Conservation (phyloP, 2,329 filamentous ascomycete species). For the Xylariales sp. region DNA sequence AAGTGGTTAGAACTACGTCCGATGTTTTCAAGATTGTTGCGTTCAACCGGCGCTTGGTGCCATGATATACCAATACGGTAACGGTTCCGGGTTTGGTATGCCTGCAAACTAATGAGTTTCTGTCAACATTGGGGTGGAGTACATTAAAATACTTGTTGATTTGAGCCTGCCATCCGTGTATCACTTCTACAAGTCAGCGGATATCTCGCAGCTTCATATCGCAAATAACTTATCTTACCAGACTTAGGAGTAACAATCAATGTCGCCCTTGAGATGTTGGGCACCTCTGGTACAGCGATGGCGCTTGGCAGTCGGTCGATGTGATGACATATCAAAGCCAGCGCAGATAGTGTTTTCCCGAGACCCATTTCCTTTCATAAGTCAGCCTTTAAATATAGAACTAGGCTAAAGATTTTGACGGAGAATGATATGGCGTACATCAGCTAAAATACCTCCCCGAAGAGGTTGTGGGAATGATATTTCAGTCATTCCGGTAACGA, state of each 20-base stretch:
- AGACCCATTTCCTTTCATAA: slow-evolving; percentile 3
- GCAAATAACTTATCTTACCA: neutral
- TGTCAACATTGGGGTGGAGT: neutral
- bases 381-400: too few relatives aligned
- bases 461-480: neutral
- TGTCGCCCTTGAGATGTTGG: neutral
- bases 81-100: neutral
- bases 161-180: slow-evolving; percentile 21
- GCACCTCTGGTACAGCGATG: neutral
- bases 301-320: neutral
- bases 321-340: slow-evolving; percentile 2
- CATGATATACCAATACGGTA: too few relatives aligned
- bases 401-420: neutral
- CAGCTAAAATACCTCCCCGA: slow-evolving; percentile 1
- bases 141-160: slow-evolving; percentile 16
- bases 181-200: slow-evolving; percentile 9
- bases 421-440: neutral
- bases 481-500: neutral
- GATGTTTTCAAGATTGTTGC: too few relatives aligned
- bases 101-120: neutral
- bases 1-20: too few relatives aligned
- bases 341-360: slow-evolving; percentile 1
- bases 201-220: neutral
- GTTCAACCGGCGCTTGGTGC: too few relatives aligned
- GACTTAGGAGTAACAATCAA: neutral